Conservation (phyloP, 306 rosid species). For the Pyrus pyrifolia region DNA sequence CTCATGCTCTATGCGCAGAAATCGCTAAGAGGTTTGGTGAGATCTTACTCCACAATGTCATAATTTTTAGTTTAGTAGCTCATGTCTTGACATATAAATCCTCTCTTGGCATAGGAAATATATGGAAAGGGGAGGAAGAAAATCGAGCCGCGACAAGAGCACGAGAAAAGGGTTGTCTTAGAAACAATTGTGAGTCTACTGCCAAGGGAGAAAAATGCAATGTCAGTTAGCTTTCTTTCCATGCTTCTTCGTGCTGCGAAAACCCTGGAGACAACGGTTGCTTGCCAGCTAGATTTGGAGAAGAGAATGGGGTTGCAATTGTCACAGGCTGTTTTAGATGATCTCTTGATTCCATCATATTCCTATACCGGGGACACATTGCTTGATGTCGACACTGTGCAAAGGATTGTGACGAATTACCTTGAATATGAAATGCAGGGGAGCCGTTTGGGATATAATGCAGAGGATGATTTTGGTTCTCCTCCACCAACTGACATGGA, state of each 20-base stretch:
- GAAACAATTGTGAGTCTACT: slow-evolving; percentile 88
- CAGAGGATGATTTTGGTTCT: slow-evolving; percentile 45
- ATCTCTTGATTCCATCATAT: slow-evolving; percentile 84
- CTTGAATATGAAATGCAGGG: slow-evolving; percentile 42
- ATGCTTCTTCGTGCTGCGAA: slow-evolving; percentile 80
- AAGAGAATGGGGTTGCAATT: slow-evolving; percentile 71
- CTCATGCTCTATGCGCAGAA: slow-evolving; percentile 97
- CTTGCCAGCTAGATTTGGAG: slow-evolving; percentile 95
- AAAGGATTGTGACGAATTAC: slow-evolving; percentile 58
- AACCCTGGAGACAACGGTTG: slow-evolving; percentile 82
- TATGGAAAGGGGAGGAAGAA: slow-evolving; percentile 80
- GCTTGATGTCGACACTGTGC: slow-evolving; percentile 84
- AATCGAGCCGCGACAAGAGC: slow-evolving; percentile 64
- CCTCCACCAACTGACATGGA: slow-evolving; percentile 49
- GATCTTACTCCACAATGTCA: slow-evolving; percentile 36
- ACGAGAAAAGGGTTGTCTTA: slow-evolving; percentile 80
- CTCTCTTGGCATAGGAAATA: slow-evolving; percentile 42
- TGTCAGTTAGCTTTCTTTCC: slow-evolving; percentile 91
- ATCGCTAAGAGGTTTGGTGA: slow-evolving; percentile 97
- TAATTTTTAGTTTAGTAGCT: not conserved
- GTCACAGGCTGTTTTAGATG: slow-evolving; percentile 75
- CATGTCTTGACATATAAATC: slow-evolving; percentile 7
- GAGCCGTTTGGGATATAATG: slow-evolving; percentile 25
- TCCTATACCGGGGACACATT: slow-evolving; percentile 71
- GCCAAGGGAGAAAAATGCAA: slow-evolving; percentile 67